These are phyloP conservation scores for Talaromyces sp. DNA, from an alignment of 2,329 filamentous ascomycete genomes.

Conservation along the genomic window DNA sequence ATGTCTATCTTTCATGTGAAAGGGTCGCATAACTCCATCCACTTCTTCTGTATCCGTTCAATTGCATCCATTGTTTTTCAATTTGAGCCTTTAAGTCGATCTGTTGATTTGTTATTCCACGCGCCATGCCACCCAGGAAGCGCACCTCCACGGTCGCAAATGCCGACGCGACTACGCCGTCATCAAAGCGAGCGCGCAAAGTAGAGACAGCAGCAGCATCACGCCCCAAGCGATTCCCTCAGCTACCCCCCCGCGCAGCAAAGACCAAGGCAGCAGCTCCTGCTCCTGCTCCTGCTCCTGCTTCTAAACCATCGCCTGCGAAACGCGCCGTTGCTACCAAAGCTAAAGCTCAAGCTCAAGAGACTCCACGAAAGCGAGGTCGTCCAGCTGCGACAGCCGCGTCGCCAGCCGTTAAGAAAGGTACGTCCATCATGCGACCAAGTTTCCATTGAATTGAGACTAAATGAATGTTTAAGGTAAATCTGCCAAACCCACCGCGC, in stretches of 20 bases:
- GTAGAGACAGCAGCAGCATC: slow-evolving; percentile 17
- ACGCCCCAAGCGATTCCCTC: slow-evolving; percentile 10
- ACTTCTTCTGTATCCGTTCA: neutral
- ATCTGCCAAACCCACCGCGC: neutral
- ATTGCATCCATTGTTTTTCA: neutral
- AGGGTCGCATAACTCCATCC: neutral
- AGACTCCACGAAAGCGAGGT: slow-evolving; percentile 17
- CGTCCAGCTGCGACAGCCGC: slow-evolving; percentile 13
- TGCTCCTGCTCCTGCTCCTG: neutral
- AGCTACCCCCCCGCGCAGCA: slow-evolving; percentile 16
- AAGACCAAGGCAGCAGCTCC: slow-evolving; percentile 10
- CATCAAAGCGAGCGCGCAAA: slow-evolving; percentile 27
- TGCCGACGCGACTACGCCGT: slow-evolving; percentile 21
- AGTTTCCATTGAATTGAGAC: neutral
- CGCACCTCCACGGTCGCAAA: slow-evolving; percentile 28
- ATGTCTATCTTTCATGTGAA: neutral
- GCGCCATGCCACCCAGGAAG: slow-evolving; percentile 24
- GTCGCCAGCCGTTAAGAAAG: slow-evolving; percentile 10
- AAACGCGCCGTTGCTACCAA: slow-evolving; percentile 3
- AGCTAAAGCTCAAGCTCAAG: neutral
- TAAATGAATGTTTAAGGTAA: neutral
- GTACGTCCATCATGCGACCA: neutral
- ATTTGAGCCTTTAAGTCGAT: neutral
- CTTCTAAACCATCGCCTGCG: neutral
- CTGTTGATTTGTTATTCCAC: neutral